phyloP scores from a whole-genome alignment of 2,329 filamentous ascomycete genomes.

The Paecilomyces formosus region DNA sequence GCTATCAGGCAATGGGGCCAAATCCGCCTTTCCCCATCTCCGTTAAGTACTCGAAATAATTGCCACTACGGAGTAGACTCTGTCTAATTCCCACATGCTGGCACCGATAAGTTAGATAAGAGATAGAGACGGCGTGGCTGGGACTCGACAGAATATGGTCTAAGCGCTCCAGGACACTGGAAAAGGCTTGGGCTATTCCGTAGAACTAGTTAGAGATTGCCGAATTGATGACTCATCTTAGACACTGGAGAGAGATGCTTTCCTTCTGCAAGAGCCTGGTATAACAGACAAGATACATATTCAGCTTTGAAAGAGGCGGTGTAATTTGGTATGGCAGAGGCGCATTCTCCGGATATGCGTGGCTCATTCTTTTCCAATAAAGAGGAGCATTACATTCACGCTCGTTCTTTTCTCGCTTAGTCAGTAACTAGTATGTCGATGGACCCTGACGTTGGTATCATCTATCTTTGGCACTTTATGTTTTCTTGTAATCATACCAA shows the following conservation, averaged over 20 bases:
- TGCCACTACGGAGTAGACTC: neutral
- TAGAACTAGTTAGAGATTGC: too few relatives aligned
- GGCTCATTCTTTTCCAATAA: neutral
- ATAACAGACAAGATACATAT: neutral
- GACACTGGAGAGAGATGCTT: too few relatives aligned
- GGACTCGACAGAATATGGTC: neutral
- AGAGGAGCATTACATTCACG: neutral
- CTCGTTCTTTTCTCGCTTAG: neutral
- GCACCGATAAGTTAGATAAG: neutral
- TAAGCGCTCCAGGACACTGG: neutral
- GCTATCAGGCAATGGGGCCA: neutral
- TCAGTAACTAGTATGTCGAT: neutral
- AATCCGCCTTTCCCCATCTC: neutral
- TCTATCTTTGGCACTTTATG: too few relatives aligned
- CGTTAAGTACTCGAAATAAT: neutral
- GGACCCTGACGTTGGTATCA: neutral
- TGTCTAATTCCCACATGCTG: neutral
- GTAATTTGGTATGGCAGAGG: neutral
- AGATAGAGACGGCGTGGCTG: neutral
- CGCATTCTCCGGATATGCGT: neutral
- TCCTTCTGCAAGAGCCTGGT: too few relatives aligned
- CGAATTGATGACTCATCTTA: too few relatives aligned
- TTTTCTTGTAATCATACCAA: neutral
- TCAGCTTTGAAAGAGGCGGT: neutral
- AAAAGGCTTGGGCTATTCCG: neutral